Base-by-base conservation (phyloP, 208 protist species). In the Balamuthia mandrillaris region DNA sequence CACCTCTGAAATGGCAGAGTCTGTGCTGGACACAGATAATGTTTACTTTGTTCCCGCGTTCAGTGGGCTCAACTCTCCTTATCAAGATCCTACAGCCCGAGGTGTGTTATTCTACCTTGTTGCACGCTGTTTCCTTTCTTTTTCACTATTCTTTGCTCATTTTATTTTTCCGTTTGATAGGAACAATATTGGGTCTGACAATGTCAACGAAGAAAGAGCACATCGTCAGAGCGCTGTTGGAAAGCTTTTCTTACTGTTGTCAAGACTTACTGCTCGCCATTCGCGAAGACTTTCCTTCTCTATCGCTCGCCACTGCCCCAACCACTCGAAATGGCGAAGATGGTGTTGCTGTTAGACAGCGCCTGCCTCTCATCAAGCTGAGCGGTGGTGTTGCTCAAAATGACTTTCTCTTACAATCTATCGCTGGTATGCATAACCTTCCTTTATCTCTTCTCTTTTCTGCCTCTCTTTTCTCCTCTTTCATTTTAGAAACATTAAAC, bases 71-170 rank as follows among this genome's bases (percentile, higher is more conserved):
- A 42, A 79, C 18, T 63, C 78, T 18, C 88, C 88, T 29, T 68
- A 86, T 18, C 81, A 87, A 27, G 98, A 98, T 87, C 96, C 33
- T 86, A 93, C 14, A n/a, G n/a, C n/a, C n/a, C n/a, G n/a, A n/a
- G n/a, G n/a, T n/a, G n/a, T n/a, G n/a, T n/a, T n/a, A n/a, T 1
- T 75, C 84, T 4, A 16, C 44, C 1, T 0, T 21, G n/a, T n/a
- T 33, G 7, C 52, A 18, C 52, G 52, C 52, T 27, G 52, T 60
- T 27, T 35, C 18, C 63, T 27, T 21, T 49, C 21, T 72, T 4
- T 39, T n/a, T 49, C n/a, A n/a, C n/a, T n/a, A n/a, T n/a, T n/a
- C n/a, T 41, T 72, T 45, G 35, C 63, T 77, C 66, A 58, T 4
- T 16, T 41, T 2, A 60, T 7, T 9, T 81, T 33, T 21, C 10